These are phyloP conservation scores for Phyllosticta paracitricarpa DNA, from an alignment of 2,329 filamentous ascomycete species.

Conservation along the genomic window DNA sequence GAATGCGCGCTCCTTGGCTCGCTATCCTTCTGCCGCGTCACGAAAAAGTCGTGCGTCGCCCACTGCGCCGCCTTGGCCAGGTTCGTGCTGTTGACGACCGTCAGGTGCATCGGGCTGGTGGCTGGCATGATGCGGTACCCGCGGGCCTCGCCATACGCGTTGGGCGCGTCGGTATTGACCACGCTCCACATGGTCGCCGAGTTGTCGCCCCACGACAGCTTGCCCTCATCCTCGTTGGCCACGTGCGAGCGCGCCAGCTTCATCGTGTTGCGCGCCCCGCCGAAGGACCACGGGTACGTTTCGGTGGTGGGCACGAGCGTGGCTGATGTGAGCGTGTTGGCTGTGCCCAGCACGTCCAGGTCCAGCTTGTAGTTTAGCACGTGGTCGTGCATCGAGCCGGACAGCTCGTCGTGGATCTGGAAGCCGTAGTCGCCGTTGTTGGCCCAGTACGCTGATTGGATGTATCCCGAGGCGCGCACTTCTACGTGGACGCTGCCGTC, in stretches of 20 bases:
- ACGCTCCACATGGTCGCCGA: conserved; percentile 38
- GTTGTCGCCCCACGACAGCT: conserved; percentile 40
- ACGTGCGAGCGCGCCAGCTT: conserved; percentile 36
- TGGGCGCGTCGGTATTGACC: conserved; percentile 41
- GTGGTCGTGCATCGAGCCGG: conserved; percentile 29
- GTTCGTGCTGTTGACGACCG: conserved; percentile 39
- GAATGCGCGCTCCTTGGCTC: conserved; percentile 40
- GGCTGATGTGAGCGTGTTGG: conserved; percentile 26
- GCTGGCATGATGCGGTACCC: conserved; percentile 38
- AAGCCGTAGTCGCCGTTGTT: conserved; percentile 27
- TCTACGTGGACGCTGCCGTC: conserved; percentile 20
- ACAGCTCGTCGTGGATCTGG: conserved; percentile 28
- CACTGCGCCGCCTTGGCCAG: conserved; percentile 38
- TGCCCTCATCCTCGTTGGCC: conserved; percentile 24
- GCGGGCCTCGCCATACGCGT: conserved; percentile 42
- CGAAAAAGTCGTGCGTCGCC: conserved; percentile 42
- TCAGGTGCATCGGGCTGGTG: conserved; percentile 29
- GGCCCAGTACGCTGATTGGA: conserved; percentile 19
- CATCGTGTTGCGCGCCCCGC: conserved; percentile 42
- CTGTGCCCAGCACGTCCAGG: conserved; percentile 26
- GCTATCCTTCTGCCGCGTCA: conserved; percentile 43
- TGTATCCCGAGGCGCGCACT: conserved; percentile 21
- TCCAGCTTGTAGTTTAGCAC: conserved; percentile 34
- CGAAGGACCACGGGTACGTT: conserved; percentile 41
- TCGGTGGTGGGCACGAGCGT: conserved; percentile 22